Evolutionary conservation across 164 flowering plant genomes (phyloP).

Genomic region (Umbellularia californica): DNA sequence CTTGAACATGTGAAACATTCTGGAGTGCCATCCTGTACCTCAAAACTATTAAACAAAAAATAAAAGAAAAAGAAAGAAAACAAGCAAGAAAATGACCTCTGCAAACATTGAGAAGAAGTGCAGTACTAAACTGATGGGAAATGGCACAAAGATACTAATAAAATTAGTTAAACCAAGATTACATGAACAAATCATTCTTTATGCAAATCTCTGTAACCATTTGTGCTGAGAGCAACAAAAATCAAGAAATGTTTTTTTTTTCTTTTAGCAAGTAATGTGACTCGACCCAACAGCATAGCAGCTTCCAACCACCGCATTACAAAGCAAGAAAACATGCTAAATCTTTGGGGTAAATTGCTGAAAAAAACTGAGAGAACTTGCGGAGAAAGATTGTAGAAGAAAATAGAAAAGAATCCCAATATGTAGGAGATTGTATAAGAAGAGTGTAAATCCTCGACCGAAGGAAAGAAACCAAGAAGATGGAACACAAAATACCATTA

Average conservation of each 20-base stretch:
- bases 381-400: background rate
- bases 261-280: too few relatives aligned
- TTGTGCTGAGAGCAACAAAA: background rate
- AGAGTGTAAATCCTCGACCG: too few relatives aligned
- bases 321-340: background rate
- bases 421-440: background rate
- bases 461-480: too few relatives aligned
- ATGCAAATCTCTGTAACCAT: background rate
- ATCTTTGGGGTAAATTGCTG: background rate
- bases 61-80: too few relatives aligned
- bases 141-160: background rate
- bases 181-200: background rate
- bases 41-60: background rate
- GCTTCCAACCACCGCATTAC: background rate
- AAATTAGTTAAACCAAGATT: background rate
- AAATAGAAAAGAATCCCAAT: background rate
- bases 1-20: background rate
- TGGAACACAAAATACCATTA: too few relatives aligned
- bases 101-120: too few relatives aligned
- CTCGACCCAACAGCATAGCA: background rate
- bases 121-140: too few relatives aligned
- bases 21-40: background rate
- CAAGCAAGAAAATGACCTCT: too few relatives aligned
- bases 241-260: too few relatives aligned
- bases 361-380: background rate